phyloP scores from a whole-genome alignment of 1,284 basidiomycete species.

The Boletus sp. region DNA sequence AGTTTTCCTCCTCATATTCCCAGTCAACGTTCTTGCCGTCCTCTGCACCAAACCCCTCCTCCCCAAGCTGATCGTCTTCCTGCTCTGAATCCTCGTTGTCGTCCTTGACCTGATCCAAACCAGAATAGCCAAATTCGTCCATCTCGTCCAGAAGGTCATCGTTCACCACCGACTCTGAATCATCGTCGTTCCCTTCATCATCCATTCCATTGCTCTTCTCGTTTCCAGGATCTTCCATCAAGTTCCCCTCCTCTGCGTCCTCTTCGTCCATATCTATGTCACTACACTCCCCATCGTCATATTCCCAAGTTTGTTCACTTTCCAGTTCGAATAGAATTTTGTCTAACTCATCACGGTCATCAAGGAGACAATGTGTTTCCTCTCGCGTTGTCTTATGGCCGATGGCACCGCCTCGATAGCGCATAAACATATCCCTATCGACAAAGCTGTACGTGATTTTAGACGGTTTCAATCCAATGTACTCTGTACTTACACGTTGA shows the following conservation, averaged over 20 bases:
- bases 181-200: not conserved
- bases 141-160: not conserved
- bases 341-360: not conserved
- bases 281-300: too few species aligned
- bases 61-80: not conserved
- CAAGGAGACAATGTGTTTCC: not conserved
- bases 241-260: not conserved
- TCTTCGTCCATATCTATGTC: not conserved
- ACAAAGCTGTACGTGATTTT: slow-evolving; percentile 1
- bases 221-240: not conserved
- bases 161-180: not conserved
- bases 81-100: not conserved
- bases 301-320: not conserved
- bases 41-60: not conserved
- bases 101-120: not conserved
- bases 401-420: not conserved
- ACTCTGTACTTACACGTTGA: slow-evolving; percentile 39
- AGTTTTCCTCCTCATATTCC: too few species aligned
- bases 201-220: not conserved
- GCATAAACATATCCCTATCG: slow-evolving; percentile 6
- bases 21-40: not conserved
- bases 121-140: not conserved
- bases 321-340: not conserved
- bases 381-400: slow-evolving; percentile 1
- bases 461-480: too few species aligned